A percentile compares a stretch with the other conserved stretches of the same genome.
Evolutionary conservation across 371 early-diverging fungal species (phyloP).

Genomic region (Blakeslea trispora): DNA sequence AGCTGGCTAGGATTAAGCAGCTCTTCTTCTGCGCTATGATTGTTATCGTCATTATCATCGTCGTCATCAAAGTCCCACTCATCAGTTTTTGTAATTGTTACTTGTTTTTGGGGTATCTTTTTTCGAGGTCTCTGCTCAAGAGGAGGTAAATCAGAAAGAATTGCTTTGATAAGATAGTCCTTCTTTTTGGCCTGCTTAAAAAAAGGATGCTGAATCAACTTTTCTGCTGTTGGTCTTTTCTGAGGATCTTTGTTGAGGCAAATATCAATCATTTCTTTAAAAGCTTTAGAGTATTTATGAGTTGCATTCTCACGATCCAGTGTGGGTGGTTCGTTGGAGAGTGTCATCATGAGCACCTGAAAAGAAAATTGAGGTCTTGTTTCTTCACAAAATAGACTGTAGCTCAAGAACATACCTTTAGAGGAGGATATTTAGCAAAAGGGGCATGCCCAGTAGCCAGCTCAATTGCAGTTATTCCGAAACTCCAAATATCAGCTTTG

Average conservation of each 20-base stretch:
- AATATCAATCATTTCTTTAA: constrained; percentile 86
- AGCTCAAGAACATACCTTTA: constrained; percentile 61
- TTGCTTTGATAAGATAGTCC: constrained; percentile 58
- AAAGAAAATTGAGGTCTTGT: not conserved
- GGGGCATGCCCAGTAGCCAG: constrained; percentile 93
- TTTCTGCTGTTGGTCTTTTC: constrained; percentile 81
- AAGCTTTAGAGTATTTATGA: constrained; percentile 74
- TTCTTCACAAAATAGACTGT: not conserved
- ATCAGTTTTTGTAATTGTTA: constrained; percentile 33
- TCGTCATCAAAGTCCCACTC: constrained; percentile 51
- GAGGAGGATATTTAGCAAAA: constrained; percentile 87
- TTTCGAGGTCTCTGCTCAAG: constrained; percentile 65
- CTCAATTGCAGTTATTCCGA: constrained; percentile 91
- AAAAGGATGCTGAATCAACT: constrained; percentile 75
- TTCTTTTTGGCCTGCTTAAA: constrained; percentile 83
- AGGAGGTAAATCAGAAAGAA: constrained; percentile 71
- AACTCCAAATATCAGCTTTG: constrained; percentile 93
- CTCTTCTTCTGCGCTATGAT: constrained; percentile 2
- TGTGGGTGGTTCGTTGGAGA: constrained; percentile 88
- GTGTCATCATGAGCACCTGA: constrained; percentile 86
- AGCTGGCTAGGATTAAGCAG: not conserved
- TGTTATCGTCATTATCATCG: constrained; percentile 17
- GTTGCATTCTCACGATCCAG: constrained; percentile 74
- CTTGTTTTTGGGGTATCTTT: constrained; percentile 39
- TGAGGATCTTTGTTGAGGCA: constrained; percentile 84